A percentile compares a stretch with the other conserved stretches of the same genome.
phyloP scores from a whole-genome alignment of 2,329 filamentous ascomycete species.

The Aspergillus vadensis region DNA sequence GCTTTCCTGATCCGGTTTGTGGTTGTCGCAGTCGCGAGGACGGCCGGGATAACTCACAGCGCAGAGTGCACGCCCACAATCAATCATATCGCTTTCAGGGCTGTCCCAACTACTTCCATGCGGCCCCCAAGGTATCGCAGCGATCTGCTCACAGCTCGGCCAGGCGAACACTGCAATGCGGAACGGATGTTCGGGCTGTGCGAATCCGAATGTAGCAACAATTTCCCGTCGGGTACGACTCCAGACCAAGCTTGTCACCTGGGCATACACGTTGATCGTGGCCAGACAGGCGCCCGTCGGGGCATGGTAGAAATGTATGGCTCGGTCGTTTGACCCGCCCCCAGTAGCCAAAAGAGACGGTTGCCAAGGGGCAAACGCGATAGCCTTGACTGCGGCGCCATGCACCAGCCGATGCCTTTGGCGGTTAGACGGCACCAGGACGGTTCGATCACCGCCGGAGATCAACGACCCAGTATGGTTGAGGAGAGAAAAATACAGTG shows the following conservation, averaged over 20 bases:
- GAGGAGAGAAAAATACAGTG: conserved; percentile 25
- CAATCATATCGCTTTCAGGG: conserved; percentile 27
- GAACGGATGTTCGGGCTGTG: conserved; percentile 84
- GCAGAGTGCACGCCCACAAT: conserved; percentile 66
- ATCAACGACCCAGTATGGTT: conserved; percentile 32
- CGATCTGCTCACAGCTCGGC: conserved; percentile 85
- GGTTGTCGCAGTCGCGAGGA: conserved; percentile 42
- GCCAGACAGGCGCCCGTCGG: conserved; percentile 79
- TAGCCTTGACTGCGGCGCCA: conserved; percentile 89
- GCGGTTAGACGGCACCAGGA: conserved; percentile 55
- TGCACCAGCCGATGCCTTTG: conserved; percentile 76
- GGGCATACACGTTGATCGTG: conserved; percentile 87
- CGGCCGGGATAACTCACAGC: conserved; percentile 81
- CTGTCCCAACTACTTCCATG: conserved; percentile 41
- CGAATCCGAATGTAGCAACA: conserved; percentile 89
- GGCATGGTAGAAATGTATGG: conserved; percentile 94
- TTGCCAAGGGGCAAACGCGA: conserved; percentile 96
- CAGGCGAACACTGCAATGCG: conserved; percentile 92
- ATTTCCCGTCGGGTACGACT: conserved; percentile 83
- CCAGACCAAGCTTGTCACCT: conserved; percentile 93
- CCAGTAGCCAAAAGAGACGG: conserved; percentile 84
- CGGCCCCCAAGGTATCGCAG: conserved; percentile 80
- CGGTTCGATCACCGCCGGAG: conserved; percentile 41
- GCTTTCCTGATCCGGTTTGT: conserved; percentile 17
- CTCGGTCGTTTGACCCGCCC: conserved; percentile 89